Evolutionary conservation across 2,329 filamentous ascomycete species (phyloP).

Genomic region (Fusarium solani-melongenae): DNA sequence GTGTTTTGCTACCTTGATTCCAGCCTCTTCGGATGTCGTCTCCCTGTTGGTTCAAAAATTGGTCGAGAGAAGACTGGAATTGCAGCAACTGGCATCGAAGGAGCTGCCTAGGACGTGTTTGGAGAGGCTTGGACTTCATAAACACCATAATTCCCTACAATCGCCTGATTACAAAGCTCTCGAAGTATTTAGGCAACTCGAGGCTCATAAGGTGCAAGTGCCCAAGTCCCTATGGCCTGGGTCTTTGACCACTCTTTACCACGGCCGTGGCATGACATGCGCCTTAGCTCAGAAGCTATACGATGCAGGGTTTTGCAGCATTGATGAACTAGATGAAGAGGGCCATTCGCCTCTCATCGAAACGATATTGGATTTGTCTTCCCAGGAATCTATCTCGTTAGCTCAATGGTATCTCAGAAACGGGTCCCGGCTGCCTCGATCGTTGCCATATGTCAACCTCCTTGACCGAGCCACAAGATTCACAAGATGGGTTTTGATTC

Average conservation of each 20-base stretch:
- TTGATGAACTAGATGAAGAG: neutral
- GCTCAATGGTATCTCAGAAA: neutral
- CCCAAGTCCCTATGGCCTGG: neutral
- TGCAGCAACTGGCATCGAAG: neutral
- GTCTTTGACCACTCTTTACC: neutral
- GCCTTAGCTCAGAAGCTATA: neutral
- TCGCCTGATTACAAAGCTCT: neutral
- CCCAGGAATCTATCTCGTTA: fast-evolving
- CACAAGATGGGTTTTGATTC: fast-evolving
- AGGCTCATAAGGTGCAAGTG: neutral
- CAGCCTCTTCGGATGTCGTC: neutral
- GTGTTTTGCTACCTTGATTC: neutral
- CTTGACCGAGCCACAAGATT: neutral
- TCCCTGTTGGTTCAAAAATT: neutral
- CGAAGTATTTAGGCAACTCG: neutral
- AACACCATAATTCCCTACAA: neutral
- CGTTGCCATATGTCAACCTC: neutral
- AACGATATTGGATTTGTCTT: fast-evolving
- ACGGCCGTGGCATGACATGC: neutral
- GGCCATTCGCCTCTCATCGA: neutral
- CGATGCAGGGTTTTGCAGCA: neutral
- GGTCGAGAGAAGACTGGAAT: neutral
- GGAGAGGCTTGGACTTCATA: neutral
- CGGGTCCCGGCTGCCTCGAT: neutral
- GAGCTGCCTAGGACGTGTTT: neutral